Evolutionary conservation across 768 basidiomycete genomes (phyloP).

Genomic region (Pholiota microspora): DNA sequence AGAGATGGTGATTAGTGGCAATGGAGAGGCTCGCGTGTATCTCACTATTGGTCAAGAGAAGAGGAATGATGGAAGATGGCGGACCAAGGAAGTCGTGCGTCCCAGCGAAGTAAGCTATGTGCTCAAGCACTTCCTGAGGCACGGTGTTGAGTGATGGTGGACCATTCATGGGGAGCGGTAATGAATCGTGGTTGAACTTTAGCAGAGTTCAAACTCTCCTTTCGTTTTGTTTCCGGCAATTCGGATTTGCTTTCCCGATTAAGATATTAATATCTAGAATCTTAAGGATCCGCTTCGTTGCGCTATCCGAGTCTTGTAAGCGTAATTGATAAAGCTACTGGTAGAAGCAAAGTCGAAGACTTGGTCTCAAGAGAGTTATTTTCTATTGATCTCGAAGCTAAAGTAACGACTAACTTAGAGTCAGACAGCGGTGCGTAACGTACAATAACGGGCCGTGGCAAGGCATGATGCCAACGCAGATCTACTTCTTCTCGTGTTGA

Average conservation of each 20-base stretch:
- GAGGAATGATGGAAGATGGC: constrained; percentile 53
- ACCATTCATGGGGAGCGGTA: constrained; percentile 21
- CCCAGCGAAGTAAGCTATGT: constrained; percentile 67
- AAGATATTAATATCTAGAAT: constrained; percentile 2
- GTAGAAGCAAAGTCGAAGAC: too few relatives aligned
- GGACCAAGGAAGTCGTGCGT: constrained; percentile 56
- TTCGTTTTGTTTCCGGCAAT: constrained; percentile 19
- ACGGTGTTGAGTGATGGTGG: constrained; percentile 42
- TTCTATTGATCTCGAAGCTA: too few relatives aligned
- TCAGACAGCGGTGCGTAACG: too few relatives aligned
- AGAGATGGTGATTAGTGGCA: constrained; percentile 61
- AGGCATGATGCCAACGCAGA: too few relatives aligned
- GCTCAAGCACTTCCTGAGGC: constrained; percentile 78
- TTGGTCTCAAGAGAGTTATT: too few relatives aligned
- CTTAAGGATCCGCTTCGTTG: too few relatives aligned
- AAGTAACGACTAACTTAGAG: too few relatives aligned
- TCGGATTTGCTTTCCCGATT: constrained; percentile 11
- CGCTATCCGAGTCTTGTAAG: too few relatives aligned
- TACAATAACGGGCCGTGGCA: too few relatives aligned
- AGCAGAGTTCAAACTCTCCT: constrained; percentile 2
- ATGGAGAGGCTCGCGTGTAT: constrained; percentile 51
- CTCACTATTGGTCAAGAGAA: constrained; percentile 50
- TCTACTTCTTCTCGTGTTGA: too few relatives aligned
- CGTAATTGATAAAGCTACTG: background rate
- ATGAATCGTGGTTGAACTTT: background rate